Conservation (phyloP, 1,284 basidiomycete species). For the Thelephora terrestris region DNA sequence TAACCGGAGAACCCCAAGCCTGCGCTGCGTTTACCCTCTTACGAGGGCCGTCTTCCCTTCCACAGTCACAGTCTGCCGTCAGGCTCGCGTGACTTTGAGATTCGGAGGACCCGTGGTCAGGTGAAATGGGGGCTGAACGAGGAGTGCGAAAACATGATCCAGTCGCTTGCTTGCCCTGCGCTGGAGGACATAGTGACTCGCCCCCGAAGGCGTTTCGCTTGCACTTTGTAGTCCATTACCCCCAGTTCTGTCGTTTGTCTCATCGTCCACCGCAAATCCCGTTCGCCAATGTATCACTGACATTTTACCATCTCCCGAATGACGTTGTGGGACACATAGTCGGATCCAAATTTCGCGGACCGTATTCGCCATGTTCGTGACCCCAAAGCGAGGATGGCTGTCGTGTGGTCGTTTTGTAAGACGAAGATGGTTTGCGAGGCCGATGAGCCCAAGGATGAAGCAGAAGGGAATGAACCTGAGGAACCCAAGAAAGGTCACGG, state of each 20-base stretch:
- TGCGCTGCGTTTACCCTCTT: constrained; percentile 64
- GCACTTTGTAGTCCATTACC: constrained; percentile 32
- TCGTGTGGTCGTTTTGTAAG: constrained; percentile 81
- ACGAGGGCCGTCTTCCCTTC: constrained; percentile 72
- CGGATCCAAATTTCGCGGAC: constrained; percentile 74
- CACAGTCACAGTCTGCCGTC: constrained; percentile 24
- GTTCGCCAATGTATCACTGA: constrained; percentile 12
- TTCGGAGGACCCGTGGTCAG: constrained; percentile 75
- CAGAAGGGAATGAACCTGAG: constrained; percentile 62
- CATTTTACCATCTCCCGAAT: constrained; percentile 7
- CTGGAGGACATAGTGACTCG: constrained; percentile 33
- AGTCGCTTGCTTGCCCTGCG: constrained; percentile 27
- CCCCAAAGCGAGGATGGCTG: constrained; percentile 81
- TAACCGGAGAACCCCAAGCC: constrained; percentile 83
- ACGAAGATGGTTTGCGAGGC: constrained; percentile 80
- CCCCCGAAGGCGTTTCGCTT: constrained; percentile 18
- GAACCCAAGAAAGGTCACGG: constrained; percentile 83
- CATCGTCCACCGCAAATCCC: constrained; percentile 26
- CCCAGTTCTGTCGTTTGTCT: constrained; percentile 41
- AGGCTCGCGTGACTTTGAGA: background rate
- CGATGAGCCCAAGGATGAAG: constrained; percentile 81
- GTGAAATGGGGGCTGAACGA: constrained; percentile 94
- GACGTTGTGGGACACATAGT: constrained; percentile 37
- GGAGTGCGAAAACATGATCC: constrained; percentile 59
- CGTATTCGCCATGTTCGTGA: constrained; percentile 81